Conservation (phyloP, 441 rosid species). For the Iberis amara region DNA sequence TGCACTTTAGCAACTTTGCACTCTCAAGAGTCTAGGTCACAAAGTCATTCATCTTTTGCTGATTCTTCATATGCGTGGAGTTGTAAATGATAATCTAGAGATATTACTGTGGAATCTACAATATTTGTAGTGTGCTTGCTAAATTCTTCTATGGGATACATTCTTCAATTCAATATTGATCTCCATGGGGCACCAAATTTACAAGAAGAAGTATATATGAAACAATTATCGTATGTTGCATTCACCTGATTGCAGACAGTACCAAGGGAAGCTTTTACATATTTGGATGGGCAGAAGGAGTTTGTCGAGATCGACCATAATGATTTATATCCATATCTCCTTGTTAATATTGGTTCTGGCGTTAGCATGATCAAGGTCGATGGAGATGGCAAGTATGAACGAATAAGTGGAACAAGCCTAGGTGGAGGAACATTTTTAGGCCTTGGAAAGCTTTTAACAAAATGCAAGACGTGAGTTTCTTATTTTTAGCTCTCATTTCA, state of each 20-base stretch:
- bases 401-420: slow-evolving; percentile 80
- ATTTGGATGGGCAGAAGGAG: slow-evolving; percentile 63
- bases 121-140: neutral
- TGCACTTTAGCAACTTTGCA: neutral
- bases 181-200: neutral
- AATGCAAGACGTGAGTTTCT: slow-evolving; percentile 56
- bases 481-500: slow-evolving; percentile 1
- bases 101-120: neutral
- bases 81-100: no score
- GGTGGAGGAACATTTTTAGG: slow-evolving; percentile 91
- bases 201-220: no score
- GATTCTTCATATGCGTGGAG: slow-evolving; percentile 1
- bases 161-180: neutral
- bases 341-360: slow-evolving; percentile 86
- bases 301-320: slow-evolving; percentile 64
- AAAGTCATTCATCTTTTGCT: neutral
- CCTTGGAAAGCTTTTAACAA: slow-evolving; percentile 76
- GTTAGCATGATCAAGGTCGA: slow-evolving; percentile 96
- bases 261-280: slow-evolving; percentile 75
- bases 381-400: slow-evolving; percentile 69
- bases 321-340: slow-evolving; percentile 78
- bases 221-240: neutral
- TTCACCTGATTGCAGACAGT: slow-evolving; percentile 45
- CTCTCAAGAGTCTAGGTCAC: neutral
- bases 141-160: neutral